Percentiles rank a stretch among this genome's conserved stretches.
phyloP scores from a whole-genome alignment of 2,329 filamentous ascomycete genomes.

The Monosporascus sp. region DNA sequence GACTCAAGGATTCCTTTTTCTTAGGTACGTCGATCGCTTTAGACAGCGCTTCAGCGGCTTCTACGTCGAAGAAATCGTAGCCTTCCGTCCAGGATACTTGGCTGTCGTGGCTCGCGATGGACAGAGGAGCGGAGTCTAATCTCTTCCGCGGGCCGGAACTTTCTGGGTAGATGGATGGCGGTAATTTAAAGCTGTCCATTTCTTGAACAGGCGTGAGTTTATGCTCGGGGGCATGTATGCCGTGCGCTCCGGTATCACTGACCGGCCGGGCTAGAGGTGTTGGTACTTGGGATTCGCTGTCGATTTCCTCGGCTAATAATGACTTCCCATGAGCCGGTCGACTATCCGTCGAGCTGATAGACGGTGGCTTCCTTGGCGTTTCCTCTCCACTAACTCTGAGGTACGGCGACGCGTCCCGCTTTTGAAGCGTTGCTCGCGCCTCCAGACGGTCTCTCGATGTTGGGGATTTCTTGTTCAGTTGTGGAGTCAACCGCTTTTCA shows the following conservation, averaged over 20 bases:
- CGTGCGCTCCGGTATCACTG: slow-evolving; percentile 25
- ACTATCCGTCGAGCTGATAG: slow-evolving; percentile 29
- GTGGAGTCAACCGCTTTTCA: slow-evolving; percentile 39
- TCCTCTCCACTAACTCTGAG: slow-evolving; percentile 14
- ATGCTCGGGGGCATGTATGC: slow-evolving; percentile 29
- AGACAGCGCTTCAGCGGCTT: slow-evolving; percentile 36
- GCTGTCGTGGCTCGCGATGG: slow-evolving; percentile 46
- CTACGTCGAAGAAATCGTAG: slow-evolving; percentile 62
- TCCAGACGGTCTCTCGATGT: slow-evolving; percentile 8
- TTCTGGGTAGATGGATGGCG: slow-evolving; percentile 39
- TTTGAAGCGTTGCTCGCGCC: slow-evolving; percentile 6
- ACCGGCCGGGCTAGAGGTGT: slow-evolving; percentile 55
- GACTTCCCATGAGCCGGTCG: slow-evolving; percentile 34
- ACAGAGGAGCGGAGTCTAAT: slow-evolving; percentile 47
- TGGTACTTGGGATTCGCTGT: slow-evolving; percentile 58
- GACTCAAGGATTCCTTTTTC: slow-evolving; percentile 32
- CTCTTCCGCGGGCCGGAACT: slow-evolving; percentile 36
- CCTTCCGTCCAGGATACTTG: slow-evolving; percentile 53
- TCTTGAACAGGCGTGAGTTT: slow-evolving; percentile 45
- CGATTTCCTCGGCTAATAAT: slow-evolving; percentile 50
- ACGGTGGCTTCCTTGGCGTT: slow-evolving; percentile 21
- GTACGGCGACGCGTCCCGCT: slow-evolving; percentile 12
- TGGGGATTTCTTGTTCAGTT: slow-evolving; percentile 9
- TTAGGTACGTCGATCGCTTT: slow-evolving; percentile 50
- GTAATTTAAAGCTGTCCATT: slow-evolving; percentile 45